These are phyloP conservation scores for Moniliella sp. DNA, from an alignment of 1,284 basidiomycete genomes.

Conservation along the genomic window DNA sequence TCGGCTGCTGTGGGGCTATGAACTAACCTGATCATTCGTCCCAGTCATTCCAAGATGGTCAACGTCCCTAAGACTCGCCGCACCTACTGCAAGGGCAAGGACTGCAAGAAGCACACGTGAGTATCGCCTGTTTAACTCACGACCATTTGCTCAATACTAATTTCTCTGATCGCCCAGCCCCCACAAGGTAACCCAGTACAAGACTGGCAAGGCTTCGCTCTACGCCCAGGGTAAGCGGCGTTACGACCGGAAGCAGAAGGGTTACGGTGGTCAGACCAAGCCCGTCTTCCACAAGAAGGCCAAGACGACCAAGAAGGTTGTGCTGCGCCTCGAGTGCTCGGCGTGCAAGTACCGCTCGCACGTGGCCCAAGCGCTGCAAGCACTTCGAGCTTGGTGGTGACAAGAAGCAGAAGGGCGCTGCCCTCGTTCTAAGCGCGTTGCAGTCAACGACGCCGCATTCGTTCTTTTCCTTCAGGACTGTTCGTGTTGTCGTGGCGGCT, in stretches of 20 bases:
- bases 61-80: conserved; percentile 37
- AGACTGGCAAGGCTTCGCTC: conserved; percentile 34
- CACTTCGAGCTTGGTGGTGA: conserved; percentile 99
- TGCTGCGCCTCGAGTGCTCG: conserved; percentile 88
- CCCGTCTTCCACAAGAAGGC: conserved; percentile 99
- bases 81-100: conserved; percentile 89
- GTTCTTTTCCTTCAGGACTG: too few relatives aligned
- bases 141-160: too few relatives aligned
- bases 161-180: too few relatives aligned
- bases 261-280: conserved; percentile 99
- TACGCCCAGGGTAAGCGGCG: conserved; percentile 92
- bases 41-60: conserved; percentile 34
- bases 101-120: conserved; percentile 98
- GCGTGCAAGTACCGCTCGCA: conserved; percentile 70
- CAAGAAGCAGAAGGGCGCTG: conserved; percentile 97
- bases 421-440: conserved; percentile 56
- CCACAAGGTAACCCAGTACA: conserved; percentile 35
- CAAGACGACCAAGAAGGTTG: conserved; percentile 83
- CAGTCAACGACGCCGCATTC: too few relatives aligned
- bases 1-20: too few relatives aligned
- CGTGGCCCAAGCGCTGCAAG: conserved; percentile 87
- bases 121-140: too few relatives aligned
- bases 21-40: too few relatives aligned
- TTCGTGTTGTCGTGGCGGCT: too few relatives aligned
- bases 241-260: conserved; percentile 88